phyloP scores from a whole-genome alignment of 805 yeast genomes.

The Suhomyces emberorum region DNA sequence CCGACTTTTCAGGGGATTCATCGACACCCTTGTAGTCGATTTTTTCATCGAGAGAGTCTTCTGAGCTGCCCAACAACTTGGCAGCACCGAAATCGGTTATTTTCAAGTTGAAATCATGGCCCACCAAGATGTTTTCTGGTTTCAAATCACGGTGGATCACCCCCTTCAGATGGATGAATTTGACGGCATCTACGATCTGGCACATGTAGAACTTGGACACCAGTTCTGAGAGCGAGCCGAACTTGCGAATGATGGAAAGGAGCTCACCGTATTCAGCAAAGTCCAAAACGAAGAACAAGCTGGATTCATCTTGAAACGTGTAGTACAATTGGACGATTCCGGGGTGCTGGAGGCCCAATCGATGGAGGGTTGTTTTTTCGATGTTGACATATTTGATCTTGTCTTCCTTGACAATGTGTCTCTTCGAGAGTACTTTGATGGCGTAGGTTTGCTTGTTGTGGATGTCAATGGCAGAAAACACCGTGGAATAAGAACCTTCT shows the following conservation, averaged over 20 bases:
- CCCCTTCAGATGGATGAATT: constrained; percentile 83
- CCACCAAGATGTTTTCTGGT: constrained; percentile 88
- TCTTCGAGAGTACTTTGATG: constrained; percentile 84
- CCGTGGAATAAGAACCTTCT: constrained; percentile 95
- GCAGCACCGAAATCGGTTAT: constrained; percentile 99
- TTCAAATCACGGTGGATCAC: constrained; percentile 92
- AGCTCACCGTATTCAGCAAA: constrained; percentile 96
- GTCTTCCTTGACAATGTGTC: constrained; percentile 90
- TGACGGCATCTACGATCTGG: constrained; percentile 87
- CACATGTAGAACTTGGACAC: constrained; percentile 78
- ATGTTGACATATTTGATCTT: constrained; percentile 95
- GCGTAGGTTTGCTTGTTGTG: constrained; percentile 79
- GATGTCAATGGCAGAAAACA: constrained; percentile 77
- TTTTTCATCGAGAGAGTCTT: constrained; percentile 31
- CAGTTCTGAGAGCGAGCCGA: constrained; percentile 72
- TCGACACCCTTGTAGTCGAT: constrained; percentile 29
- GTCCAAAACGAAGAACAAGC: constrained; percentile 88
- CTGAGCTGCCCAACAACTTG: constrained; percentile 49
- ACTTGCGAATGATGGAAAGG: constrained; percentile 68
- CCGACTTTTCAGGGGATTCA: constrained; percentile 26
- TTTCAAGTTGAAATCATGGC: constrained; percentile 81
- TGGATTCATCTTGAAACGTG: constrained; percentile 90
- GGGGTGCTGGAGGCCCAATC: constrained; percentile 83
- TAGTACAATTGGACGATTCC: constrained; percentile 90
- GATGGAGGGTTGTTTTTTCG: constrained; percentile 84